phyloP scores from a whole-genome alignment of 768 basidiomycete species.

The Podaxis rugospora region DNA sequence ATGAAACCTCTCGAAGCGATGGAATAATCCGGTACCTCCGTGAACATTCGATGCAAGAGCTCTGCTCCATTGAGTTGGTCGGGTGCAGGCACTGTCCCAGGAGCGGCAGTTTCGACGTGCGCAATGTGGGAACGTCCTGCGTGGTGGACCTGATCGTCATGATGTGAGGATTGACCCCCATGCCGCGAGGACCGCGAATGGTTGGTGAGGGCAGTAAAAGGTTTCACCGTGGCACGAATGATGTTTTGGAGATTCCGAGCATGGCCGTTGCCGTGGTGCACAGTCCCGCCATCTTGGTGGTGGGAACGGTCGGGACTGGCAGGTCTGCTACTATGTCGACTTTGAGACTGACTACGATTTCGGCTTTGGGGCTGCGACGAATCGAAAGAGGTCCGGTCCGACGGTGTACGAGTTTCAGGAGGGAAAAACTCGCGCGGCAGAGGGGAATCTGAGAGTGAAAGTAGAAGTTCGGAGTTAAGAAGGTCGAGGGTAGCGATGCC shows the following conservation, averaged over 20 bases:
- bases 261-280: conserved; percentile 26
- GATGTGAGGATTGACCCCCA: not conserved
- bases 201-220: conserved; percentile 40
- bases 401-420: not conserved
- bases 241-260: conserved; percentile 48
- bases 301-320: conserved; percentile 1
- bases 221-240: conserved; percentile 61
- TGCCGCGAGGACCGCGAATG: not conserved
- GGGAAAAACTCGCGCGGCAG: conserved; percentile 10
- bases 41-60: conserved; percentile 59
- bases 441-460: conserved; percentile 27
- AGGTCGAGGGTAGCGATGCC: conserved; percentile 57
- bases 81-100: conserved; percentile 5
- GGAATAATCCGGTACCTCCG: conserved; percentile 81
- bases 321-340: conserved; percentile 1
- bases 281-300: not conserved
- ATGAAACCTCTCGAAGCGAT: conserved; percentile 84
- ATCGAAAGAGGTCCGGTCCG: not conserved
- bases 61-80: conserved; percentile 14
- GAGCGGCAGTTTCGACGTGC: not conserved
- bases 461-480: conserved; percentile 82
- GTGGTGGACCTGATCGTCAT: not conserved
- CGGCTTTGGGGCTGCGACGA: not conserved
- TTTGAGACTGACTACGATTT: not conserved
- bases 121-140: not conserved